Base-by-base conservation (phyloP, 148 eudicot species). In the Rhododendron ovatum region DNA sequence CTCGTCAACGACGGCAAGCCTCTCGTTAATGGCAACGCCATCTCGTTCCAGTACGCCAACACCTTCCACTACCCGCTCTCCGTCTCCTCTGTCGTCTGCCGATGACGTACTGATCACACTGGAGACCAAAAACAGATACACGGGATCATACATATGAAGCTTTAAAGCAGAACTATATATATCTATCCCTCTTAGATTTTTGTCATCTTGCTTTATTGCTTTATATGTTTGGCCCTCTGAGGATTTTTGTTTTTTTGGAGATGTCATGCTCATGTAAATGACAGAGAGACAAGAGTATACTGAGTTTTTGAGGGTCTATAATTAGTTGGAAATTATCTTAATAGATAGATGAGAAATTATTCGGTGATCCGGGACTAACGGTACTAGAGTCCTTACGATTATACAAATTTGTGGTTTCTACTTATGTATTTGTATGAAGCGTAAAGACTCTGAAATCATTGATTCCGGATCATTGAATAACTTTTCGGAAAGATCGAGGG, bases 21-120 rank as follows among this genome's bases (percentile, higher is more conserved):
- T 13, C 91, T 96, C 24, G 57, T 3, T 14, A 90, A 84, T 48
- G 98, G 98, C 2, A 85, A 89, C 33, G 51, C 94, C 35, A 73
- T 96, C 77, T 89, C 98, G 2, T 96, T 96, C 75, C 91, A 91
- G 85, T 96, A 96, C 65, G 98, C 98, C 18, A 93, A 96, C 82
- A 92, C 95, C 30, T 92, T 85, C 86, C 92, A 90, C 20, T 96
- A 96, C 91, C 94, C 93, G 0, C 95, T 96, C 48, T 81, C 92
- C 4, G 89, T 96, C 24, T 89, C 94, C 67, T 74, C 92, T 33
- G 86, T 95, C 88, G 82, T 48, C 67, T 94, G 98, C 90, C 84
- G 48, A 47, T 39, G 51, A 43, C 3, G 30, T 24, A 45, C 77
- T 3, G 18, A 8, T 53, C 30, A 13, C 2, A 7, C 39, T 22